Conservation (phyloP, 169 alveolate genomes). For the Cryptosporidium canis region DNA sequence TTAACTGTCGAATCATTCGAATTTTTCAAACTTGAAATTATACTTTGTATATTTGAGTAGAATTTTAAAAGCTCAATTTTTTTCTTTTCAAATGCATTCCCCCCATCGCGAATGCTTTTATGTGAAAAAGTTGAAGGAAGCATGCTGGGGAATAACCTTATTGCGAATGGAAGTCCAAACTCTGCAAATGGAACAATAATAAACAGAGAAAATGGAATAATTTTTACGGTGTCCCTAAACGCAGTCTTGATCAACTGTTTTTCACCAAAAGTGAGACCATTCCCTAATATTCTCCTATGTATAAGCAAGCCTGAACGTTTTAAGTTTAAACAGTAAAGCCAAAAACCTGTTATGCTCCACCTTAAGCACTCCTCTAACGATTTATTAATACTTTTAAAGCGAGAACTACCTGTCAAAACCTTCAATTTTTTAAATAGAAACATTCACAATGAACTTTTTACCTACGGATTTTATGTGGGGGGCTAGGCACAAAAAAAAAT, state of each 20-base stretch:
- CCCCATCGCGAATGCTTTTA: constrained; percentile 27
- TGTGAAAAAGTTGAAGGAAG: constrained; percentile 88
- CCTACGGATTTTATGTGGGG: not conserved
- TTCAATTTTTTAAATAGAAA: not conserved
- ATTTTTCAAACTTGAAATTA: constrained; percentile 78
- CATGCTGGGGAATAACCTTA: constrained; percentile 88
- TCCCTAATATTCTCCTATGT: constrained; percentile 9
- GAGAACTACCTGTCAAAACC: not conserved
- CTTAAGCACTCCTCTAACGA: not conserved
- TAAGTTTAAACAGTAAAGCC: not conserved
- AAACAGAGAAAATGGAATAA: constrained; percentile 88
- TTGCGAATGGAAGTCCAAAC: constrained; percentile 85
- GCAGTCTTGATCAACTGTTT: constrained; percentile 72
- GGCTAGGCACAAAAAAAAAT: not conserved
- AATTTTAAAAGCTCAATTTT: not conserved
- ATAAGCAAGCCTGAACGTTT: not conserved
- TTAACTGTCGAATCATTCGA: constrained; percentile 75
- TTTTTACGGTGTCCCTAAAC: constrained; percentile 84
- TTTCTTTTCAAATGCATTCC: constrained; percentile 33
- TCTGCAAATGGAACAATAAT: constrained; percentile 87
- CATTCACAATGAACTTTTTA: not conserved
- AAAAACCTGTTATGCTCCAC: not conserved
- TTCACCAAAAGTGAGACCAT: constrained; percentile 32
- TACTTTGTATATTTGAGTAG: constrained; percentile 4
- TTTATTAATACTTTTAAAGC: not conserved